Conservation (phyloP, 75 land plant species). For the Sequoia sempervirens region DNA sequence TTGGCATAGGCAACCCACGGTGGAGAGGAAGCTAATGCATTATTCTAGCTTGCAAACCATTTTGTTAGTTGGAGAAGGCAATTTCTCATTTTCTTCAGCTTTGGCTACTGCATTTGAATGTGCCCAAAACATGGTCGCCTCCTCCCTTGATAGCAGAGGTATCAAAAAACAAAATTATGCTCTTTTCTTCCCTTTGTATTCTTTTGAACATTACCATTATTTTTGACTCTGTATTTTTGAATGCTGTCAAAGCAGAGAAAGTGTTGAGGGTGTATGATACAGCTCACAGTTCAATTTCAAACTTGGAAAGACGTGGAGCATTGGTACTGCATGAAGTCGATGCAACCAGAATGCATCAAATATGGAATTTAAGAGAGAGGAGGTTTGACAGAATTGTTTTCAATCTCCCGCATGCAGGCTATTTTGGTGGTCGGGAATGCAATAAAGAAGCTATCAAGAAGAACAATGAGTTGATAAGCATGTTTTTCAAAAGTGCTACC, state of each 20-base stretch:
- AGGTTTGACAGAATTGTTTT: slow-evolving; percentile 8
- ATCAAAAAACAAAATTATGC: no score
- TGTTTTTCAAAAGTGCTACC: slow-evolving; percentile 27
- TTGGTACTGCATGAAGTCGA: background rate
- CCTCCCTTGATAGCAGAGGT: slow-evolving; percentile 22
- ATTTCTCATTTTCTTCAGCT: slow-evolving; percentile 22
- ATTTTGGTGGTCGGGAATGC: background rate
- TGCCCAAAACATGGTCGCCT: slow-evolving; percentile 15
- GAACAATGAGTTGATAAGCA: slow-evolving; percentile 25
- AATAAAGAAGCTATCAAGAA: background rate
- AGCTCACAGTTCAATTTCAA: background rate
- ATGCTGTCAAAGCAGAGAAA: no score
- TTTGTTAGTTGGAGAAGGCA: slow-evolving; percentile 25
- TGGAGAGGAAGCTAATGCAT: background rate
- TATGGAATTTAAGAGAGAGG: background rate
- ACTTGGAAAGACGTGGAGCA: slow-evolving; percentile 19
- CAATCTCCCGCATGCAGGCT: slow-evolving; percentile 19
- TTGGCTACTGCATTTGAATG: slow-evolving; percentile 14
- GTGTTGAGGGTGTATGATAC: no score
- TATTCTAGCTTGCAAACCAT: slow-evolving; percentile 17
- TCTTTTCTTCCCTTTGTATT: no score
- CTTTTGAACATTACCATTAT: no score
- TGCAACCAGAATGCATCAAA: background rate
- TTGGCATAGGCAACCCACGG: background rate
- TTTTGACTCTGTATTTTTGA: no score